Evolutionary conservation across 805 yeast species (phyloP).

Genomic region (Saccharomycopsis amapae): DNA sequence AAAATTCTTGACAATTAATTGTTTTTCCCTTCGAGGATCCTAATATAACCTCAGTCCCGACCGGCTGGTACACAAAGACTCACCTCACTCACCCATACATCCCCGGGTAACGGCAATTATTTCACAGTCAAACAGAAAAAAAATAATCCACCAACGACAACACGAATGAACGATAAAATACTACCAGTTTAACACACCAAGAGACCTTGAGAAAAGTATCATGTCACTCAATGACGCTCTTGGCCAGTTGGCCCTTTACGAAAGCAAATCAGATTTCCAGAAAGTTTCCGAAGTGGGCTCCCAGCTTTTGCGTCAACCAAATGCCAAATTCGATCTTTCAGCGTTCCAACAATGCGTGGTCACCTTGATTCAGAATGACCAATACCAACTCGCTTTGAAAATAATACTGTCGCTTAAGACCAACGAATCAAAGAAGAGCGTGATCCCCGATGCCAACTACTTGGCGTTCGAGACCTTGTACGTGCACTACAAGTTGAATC

Average conservation of each 20-base stretch:
- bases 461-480: conserved; percentile 52
- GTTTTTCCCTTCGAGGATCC: too few relatives aligned
- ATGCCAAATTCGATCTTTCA: conserved; percentile 8
- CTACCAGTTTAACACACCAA: not conserved
- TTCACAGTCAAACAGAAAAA: too few relatives aligned
- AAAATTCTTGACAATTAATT: too few relatives aligned
- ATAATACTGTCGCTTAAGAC: conserved; percentile 3
- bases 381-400: conserved; percentile 11
- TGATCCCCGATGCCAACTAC: conserved; percentile 21
- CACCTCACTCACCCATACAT: too few relatives aligned
- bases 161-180: not conserved
- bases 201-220: not conserved
- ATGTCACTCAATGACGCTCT: conserved; percentile 17
- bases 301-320: conserved; percentile 3
- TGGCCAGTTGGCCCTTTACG: conserved; percentile 10
- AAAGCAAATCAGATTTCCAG: conserved; percentile 10
- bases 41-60: too few relatives aligned
- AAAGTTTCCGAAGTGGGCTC: conserved; percentile 7
- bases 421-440: not conserved
- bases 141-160: too few relatives aligned
- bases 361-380: conserved; percentile 13
- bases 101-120: too few relatives aligned
- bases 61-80: too few relatives aligned
- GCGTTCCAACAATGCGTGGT: conserved; percentile 12
- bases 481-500: conserved; percentile 50